A percentile compares a stretch with the other conserved stretches of the same genome.
Conservation (phyloP, 208 protist species). For the Tritrichomonas musculus region DNA sequence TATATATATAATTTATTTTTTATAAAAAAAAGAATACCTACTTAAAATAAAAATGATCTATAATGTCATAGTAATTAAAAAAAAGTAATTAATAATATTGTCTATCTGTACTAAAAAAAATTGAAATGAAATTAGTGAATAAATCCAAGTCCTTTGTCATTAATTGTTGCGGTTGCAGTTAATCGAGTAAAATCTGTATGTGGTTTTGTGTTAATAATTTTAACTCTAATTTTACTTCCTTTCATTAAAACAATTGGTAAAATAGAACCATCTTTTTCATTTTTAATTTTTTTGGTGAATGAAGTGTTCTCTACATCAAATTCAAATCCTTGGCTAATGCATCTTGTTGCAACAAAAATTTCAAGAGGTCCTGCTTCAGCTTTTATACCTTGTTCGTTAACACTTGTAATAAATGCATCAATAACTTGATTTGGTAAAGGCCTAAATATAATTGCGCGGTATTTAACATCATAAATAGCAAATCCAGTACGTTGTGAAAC, state of each 20-base stretch:
- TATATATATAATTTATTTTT: too few relatives aligned
- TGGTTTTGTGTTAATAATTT: background rate
- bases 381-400: background rate
- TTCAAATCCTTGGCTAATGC: background rate
- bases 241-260: background rate
- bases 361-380: background rate
- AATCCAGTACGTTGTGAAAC: background rate
- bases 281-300: background rate
- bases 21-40: too few relatives aligned
- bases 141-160: background rate
- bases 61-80: too few relatives aligned
- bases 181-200: background rate
- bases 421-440: background rate
- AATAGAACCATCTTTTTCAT: too few relatives aligned
- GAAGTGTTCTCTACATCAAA: background rate
- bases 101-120: too few relatives aligned
- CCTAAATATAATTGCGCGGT: background rate
- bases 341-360: background rate
- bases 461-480: background rate
- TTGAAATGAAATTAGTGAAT: too few relatives aligned
- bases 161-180: background rate
- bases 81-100: too few relatives aligned
- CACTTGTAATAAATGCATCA: background rate
- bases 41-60: too few relatives aligned
- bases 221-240: background rate